Percentiles rank a stretch among this genome's conserved stretches.
These are phyloP conservation scores for Clavispora fructus DNA, from an alignment of 805 yeast genomes.

Conservation along the genomic window DNA sequence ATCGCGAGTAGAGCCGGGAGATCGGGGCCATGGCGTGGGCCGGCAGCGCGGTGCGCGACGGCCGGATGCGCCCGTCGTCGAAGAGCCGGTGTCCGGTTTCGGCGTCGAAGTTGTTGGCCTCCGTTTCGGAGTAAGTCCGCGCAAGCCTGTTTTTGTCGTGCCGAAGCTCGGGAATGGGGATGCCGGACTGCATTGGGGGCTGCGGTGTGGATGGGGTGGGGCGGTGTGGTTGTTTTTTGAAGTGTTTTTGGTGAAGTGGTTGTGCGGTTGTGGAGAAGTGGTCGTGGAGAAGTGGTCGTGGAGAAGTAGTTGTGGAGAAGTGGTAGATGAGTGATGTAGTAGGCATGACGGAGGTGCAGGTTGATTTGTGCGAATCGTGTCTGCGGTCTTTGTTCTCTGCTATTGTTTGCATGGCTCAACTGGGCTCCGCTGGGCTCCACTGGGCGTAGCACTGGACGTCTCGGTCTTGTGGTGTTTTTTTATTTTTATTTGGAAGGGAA, in stretches of 20 bases:
- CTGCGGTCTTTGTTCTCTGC: not conserved
- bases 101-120: slow-evolving; percentile 53
- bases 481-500: no score
- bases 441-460: no score
- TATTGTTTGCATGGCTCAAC: no score
- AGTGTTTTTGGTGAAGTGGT: not conserved
- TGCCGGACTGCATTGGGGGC: not conserved
- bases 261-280: no score
- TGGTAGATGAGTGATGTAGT: no score
- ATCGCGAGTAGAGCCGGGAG: slow-evolving; percentile 25
- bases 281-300: no score
- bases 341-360: no score
- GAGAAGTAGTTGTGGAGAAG: no score
- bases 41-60: slow-evolving; percentile 16
- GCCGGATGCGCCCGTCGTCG: slow-evolving; percentile 45
- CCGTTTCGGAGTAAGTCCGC: slow-evolving; percentile 62
- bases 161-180: slow-evolving; percentile 1
- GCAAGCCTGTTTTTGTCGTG: slow-evolving; percentile 21
- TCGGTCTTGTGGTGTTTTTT: no score
- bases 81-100: slow-evolving; percentile 49
- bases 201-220: not conserved
- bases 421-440: no score
- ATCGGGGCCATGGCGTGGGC: not conserved
- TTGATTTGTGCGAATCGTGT: not conserved
- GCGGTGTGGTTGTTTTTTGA: not conserved